Evolutionary conservation across 1,284 basidiomycete genomes (phyloP), one percentile per base, ranked within the genome.

Genomic region (Fomes fomentarius): DNA sequence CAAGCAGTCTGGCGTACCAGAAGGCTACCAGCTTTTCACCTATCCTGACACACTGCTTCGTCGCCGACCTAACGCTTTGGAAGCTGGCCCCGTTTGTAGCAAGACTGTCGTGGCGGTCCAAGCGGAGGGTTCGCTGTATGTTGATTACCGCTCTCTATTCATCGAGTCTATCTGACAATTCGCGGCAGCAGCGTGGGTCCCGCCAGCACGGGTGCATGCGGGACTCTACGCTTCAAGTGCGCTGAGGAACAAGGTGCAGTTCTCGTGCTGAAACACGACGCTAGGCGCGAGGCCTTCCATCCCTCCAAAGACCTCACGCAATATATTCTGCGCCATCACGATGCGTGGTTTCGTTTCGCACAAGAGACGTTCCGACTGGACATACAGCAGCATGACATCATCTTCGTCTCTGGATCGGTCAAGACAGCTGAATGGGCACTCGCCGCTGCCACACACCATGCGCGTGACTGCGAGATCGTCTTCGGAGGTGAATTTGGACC

Each of bases 341-440:
- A 42, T 1, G 53, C 46, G 21, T 66, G 65, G 65, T 39, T 53
- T 26, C 42, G 38, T 6, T 65, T 63, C 38, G 56, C 62, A 4
- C 41, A 26, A 11, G 52, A 55, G 11, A 22, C 17, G 3, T 53
- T 33, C 46, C 47, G 51, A 3, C 42, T 63, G 10, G 56, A 53
- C 12, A 50, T 60, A 52, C 22, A 52, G 30, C 56, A 44, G 22
- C 53, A 65, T 11, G 59, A 58, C 22, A 49, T 66, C 26, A 49
- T 63, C 22, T 58, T 66, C 42, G 55, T 66, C 21, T 45, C 49
- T 9, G 65, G 62, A 5, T 50, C 43, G 17, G 55, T 61, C 28
- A 66, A 66, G 52, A 65, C 63, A 8, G 31, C 49, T 0, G 52
- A 60, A 8, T 67, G 63, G 63, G 58, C 64, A 0, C 58, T 67